A percentile compares a stretch with the other conserved stretches of the same genome.
Conservation (phyloP, 2,329 filamentous ascomycete species). For the Sporothrix brunneoviolacea region DNA sequence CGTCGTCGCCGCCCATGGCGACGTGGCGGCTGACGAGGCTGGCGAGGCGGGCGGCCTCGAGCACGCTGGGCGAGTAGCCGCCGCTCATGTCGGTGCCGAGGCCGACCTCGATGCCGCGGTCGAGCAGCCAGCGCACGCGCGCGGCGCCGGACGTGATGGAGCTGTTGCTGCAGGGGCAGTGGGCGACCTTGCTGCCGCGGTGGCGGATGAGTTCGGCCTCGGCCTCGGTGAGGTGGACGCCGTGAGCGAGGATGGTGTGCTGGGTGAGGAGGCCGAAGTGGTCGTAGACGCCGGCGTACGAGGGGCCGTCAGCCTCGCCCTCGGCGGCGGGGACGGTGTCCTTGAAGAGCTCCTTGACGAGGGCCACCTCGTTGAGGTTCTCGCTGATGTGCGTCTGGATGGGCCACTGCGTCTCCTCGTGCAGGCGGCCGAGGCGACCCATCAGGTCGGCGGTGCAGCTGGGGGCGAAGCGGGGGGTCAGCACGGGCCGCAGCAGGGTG, state of each 20-base stretch:
- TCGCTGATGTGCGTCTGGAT: conserved; percentile 90
- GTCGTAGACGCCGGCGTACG: conserved; percentile 79
- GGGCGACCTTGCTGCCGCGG: conserved; percentile 61
- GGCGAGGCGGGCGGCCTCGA: conserved; percentile 79
- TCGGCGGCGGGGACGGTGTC: conserved; percentile 26
- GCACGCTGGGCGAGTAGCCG: conserved; percentile 73
- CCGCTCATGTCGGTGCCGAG: conserved; percentile 88
- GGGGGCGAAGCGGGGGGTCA: conserved; percentile 68
- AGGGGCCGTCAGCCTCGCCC: conserved; percentile 23
- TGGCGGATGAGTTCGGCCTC: conserved; percentile 60
- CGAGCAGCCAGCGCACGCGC: conserved; percentile 65
- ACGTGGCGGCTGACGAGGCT: conserved; percentile 69
- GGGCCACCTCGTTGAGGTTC: conserved; percentile 64
- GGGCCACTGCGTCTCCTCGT: conserved; percentile 54
- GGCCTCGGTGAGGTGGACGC: conserved; percentile 62
- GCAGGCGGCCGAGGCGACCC: conserved; percentile 55
- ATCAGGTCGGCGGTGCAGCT: conserved; percentile 57
- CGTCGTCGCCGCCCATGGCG: conserved; percentile 47
- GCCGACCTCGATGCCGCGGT: conserved; percentile 70
- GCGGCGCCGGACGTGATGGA: conserved; percentile 74
- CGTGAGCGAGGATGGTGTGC: conserved; percentile 79
- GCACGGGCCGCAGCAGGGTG: conserved; percentile 65
- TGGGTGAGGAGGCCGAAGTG: conserved; percentile 58
- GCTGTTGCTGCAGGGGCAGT: conserved; percentile 84
- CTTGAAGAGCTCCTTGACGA: conserved; percentile 67